phyloP scores from a whole-genome alignment of 345 rosid genomes.

The Eucalyptus dawsonii region DNA sequence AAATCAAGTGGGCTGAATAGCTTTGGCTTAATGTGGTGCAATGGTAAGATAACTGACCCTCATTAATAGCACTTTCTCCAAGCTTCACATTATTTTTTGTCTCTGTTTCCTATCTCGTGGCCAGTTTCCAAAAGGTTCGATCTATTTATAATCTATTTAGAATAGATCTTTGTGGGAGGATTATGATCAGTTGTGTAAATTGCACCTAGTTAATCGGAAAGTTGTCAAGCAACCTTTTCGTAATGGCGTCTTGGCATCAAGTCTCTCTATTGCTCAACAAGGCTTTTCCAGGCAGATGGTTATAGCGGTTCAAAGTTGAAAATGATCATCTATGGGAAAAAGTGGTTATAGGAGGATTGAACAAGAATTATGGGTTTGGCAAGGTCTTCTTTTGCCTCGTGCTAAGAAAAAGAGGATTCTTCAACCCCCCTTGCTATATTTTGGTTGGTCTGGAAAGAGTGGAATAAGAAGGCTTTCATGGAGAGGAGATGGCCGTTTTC shows the following conservation, averaged over 20 bases:
- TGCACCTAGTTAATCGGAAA: not conserved
- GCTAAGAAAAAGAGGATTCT: not conserved
- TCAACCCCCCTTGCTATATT: not conserved
- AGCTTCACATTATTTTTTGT: not conserved
- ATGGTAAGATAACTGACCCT: slow-evolving; percentile 40
- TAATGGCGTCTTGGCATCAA: not conserved
- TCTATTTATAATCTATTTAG: not conserved
- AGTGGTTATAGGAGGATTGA: not conserved
- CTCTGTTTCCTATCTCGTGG: not conserved
- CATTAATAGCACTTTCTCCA: not conserved
- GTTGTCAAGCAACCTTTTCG: not conserved
- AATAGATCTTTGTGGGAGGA: not conserved
- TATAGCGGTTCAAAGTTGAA: not conserved
- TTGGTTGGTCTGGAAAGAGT: not conserved
- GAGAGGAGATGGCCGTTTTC: not conserved
- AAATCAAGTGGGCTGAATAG: slow-evolving; percentile 96
- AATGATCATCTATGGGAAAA: not conserved
- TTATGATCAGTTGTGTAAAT: not conserved
- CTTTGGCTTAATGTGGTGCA: slow-evolving; percentile 99
- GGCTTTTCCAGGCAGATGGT: not conserved
- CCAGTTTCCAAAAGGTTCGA: not conserved
- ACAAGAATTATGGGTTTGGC: not conserved
- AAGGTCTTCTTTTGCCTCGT: not conserved
- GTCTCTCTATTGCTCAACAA: not conserved
- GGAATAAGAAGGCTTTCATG: not conserved